Base-by-base conservation (phyloP, 805 yeast species). In the Diddensiella santjacobensis region DNA sequence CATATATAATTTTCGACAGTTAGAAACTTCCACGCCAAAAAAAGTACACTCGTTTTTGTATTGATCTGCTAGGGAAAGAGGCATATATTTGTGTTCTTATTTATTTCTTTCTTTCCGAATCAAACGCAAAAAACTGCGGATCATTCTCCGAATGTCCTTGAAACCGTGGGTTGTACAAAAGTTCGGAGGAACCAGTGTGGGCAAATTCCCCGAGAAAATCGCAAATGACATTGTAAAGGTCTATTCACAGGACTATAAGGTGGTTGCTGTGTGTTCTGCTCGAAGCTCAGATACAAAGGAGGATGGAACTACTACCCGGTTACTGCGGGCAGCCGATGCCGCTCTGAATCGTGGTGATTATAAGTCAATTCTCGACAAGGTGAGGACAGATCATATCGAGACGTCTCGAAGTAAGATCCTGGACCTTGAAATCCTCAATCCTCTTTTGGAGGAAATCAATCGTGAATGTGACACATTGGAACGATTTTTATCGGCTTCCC, bases 101-200 rank as follows among this genome's bases (percentile, higher is more conserved):
- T n/a, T n/a, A n/a, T n/a, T n/a, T n/a, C n/a, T n/a, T n/a, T n/a
- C n/a, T n/a, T n/a, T n/a, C n/a, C n/a, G n/a, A n/a, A n/a, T n/a
- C n/a, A n/a, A n/a, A n/a, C n/a, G n/a, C n/a, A n/a, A n/a, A n/a
- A n/a, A n/a, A n/a, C n/a, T n/a, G n/a, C n/a, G n/a, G n/a, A n/a
- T n/a, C n/a, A n/a, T n/a, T 26, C 8, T 13, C 8, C 31, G 6
- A 22, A 44, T 44, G 48, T 26, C 35, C 35, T 54, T 45, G n/a
- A 60, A 58, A 33, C 67, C 42, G 15, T 84, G 91, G 90, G 66
- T 85, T 2, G 85, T 93, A 4, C 99, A 93, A 67, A 93, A 93
- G 68, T 93, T 87, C 61, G 99, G 99, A 42, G 99, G 99, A 46
- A 93, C 99, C 13, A 83, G 93, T 41, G 96, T 93, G 26, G 99